These are phyloP conservation scores for Aspergillus sp. DNA, from an alignment of 2,329 filamentous ascomycete species.

Conservation along the genomic window DNA sequence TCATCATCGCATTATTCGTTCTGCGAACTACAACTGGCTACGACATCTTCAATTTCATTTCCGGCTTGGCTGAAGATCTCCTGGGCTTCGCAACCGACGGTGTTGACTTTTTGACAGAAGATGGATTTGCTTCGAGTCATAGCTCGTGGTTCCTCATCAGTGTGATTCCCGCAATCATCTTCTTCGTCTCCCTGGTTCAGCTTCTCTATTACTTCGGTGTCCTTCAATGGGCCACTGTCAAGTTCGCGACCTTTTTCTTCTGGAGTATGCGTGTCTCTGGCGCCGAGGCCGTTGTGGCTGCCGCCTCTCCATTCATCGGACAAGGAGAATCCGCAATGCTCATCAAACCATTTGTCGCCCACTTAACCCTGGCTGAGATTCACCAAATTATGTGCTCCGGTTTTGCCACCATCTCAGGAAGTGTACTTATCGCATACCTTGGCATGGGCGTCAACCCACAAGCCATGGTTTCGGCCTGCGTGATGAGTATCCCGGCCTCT, in stretches of 20 bases:
- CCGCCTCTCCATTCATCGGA: constrained; percentile 88
- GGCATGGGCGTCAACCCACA: constrained; percentile 76
- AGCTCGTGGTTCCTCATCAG: constrained; percentile 65
- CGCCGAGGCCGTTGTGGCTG: constrained; percentile 87
- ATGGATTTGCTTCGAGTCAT: constrained; percentile 37
- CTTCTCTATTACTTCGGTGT: constrained; percentile 76
- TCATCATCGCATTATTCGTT: constrained; percentile 83
- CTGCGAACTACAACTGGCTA: constrained; percentile 74
- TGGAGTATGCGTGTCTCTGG: constrained; percentile 83
- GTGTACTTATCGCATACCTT: constrained; percentile 82
- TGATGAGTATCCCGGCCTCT: constrained; percentile 93
- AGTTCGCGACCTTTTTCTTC: constrained; percentile 88
- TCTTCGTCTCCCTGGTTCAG: constrained; percentile 91
- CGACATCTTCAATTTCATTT: constrained; percentile 90
- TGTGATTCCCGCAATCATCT: constrained; percentile 89
- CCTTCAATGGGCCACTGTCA: constrained; percentile 83
- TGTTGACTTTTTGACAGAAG: constrained; percentile 64
- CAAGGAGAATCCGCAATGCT: constrained; percentile 93
- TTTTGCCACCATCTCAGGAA: constrained; percentile 88
- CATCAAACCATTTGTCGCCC: constrained; percentile 78
- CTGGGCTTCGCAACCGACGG: constrained; percentile 73
- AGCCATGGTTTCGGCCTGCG: constrained; percentile 82
- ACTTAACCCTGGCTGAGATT: constrained; percentile 81
- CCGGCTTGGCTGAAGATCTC: constrained; percentile 65
- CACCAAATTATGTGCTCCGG: constrained; percentile 92